Evolutionary conservation across 306 rosid genomes (phyloP).

Genomic region (Cucurbita argyrosperma): DNA sequence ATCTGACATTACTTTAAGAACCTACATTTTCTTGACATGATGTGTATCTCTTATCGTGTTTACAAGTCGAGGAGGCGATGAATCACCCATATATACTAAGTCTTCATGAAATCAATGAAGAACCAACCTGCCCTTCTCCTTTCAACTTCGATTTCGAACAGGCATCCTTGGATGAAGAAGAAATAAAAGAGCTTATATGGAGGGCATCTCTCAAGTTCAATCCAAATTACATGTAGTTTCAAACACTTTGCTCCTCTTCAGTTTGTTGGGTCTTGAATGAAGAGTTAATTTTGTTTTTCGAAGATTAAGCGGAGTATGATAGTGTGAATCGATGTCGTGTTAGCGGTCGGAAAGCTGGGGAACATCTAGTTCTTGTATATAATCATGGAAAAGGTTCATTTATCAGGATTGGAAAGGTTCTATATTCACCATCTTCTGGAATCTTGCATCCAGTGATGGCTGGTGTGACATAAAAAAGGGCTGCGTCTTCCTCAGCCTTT

Average conservation of each 20-base stretch:
- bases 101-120: slow-evolving; percentile 95
- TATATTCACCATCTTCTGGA: neutral
- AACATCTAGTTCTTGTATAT: neutral
- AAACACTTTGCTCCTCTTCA: neutral
- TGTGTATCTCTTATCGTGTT: neutral
- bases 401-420: neutral
- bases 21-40: slow-evolving; percentile 5
- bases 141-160: slow-evolving; percentile 76
- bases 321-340: neutral
- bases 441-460: neutral
- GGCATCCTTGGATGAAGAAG: slow-evolving; percentile 64
- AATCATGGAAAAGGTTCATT: neutral
- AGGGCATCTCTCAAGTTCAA: slow-evolving; percentile 45
- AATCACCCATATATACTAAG: slow-evolving; percentile 76
- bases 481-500: neutral
- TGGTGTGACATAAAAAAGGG: neutral
- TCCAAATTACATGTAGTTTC: slow-evolving; percentile 20
- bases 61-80: slow-evolving; percentile 75
- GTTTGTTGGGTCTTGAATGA: neutral
- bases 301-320: neutral
- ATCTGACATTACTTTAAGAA: neutral
- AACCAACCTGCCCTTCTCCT: slow-evolving; percentile 72
- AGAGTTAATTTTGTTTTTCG: slow-evolving; percentile 12
- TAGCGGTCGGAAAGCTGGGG: neutral
- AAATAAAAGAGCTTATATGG: slow-evolving; percentile 91